Base-by-base conservation (phyloP, 805 yeast species). In the Wickerhamiella brachini region DNA sequence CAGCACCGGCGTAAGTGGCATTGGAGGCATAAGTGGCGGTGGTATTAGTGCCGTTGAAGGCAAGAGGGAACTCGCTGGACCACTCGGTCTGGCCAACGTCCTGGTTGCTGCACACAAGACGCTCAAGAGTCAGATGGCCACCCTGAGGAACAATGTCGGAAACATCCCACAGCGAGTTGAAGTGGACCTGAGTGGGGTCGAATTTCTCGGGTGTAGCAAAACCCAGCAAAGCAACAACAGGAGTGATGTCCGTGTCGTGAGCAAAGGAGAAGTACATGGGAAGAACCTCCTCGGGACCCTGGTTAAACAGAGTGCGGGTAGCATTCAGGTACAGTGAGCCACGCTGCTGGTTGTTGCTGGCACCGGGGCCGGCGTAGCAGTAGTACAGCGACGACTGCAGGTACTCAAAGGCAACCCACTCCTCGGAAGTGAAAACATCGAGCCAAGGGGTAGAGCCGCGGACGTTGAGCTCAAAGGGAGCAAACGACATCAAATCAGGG, bases 161-260 rank as follows among this genome's bases (percentile, higher is more conserved):
- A 53, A 66, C 69, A 62, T 68, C 71, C 68, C 72, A 81, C 10
- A 70, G 64, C 51, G 71, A 65, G 49, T 70, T 68, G 66, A 78
- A 77, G 15, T 69, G 71, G 44, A 77, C 68, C 47, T 66, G 63
- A 8, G 59, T 49, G 47, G 67, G 66, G 55, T 73, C 72, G 21
- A 67, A 59, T 18, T 63, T 56, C 12, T 63, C 67, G 13, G 75
- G 72, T 39, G 62, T 65, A 21, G 73, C 66, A 38, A 78, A 53
- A 3, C 81, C 81, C 37, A 77, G 64, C 2, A 78, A 69, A 22
- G 78, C 61, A 45, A 72, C 69, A 55, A 72, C 68, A 23, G 73
- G 68, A 53, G 76, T 76, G 41, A 78, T 63, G 57, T 79, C 80
- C 24, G 80, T 77, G 59, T 79, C 83, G 62, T 79, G 83, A 17